Percentiles rank a stretch among this genome's conserved stretches.
Conservation (phyloP, 345 rosid species). For the Ceriops tagal region DNA sequence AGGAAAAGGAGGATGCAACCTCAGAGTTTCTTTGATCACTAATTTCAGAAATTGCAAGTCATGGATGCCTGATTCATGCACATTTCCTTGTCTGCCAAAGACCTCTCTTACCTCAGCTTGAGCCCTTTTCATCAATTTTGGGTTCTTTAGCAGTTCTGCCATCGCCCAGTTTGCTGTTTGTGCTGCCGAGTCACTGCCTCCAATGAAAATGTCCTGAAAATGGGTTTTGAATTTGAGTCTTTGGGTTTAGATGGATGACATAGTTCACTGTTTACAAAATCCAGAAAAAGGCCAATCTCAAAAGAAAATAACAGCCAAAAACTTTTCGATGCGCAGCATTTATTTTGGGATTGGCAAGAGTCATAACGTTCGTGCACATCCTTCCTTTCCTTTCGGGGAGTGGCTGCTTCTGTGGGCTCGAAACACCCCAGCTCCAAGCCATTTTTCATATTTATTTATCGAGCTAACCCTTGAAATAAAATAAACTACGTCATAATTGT, state of each 20-base stretch:
- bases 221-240: background rate
- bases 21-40: background rate
- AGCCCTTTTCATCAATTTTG: background rate
- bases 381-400: too few relatives aligned
- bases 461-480: too few relatives aligned
- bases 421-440: too few relatives aligned
- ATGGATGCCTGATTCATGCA: background rate
- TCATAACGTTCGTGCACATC: too few relatives aligned
- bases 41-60: background rate
- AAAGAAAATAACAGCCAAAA: too few relatives aligned
- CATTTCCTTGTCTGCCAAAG: background rate
- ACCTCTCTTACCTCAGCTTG: background rate
- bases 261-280: too few relatives aligned
- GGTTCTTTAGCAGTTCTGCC: background rate
- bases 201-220: background rate
- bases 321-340: too few relatives aligned
- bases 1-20: background rate
- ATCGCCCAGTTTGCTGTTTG: background rate
- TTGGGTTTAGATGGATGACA: background rate
- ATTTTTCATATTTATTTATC: too few relatives aligned
- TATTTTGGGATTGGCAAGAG: too few relatives aligned
- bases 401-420: too few relatives aligned
- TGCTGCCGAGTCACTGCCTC: background rate
- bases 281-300: too few relatives aligned
- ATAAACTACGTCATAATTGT: too few relatives aligned